Percentiles rank a stretch among this genome's conserved stretches.
Conservation (phyloP, 2,329 filamentous ascomycete genomes). For the Colletotrichum noveboracense region DNA sequence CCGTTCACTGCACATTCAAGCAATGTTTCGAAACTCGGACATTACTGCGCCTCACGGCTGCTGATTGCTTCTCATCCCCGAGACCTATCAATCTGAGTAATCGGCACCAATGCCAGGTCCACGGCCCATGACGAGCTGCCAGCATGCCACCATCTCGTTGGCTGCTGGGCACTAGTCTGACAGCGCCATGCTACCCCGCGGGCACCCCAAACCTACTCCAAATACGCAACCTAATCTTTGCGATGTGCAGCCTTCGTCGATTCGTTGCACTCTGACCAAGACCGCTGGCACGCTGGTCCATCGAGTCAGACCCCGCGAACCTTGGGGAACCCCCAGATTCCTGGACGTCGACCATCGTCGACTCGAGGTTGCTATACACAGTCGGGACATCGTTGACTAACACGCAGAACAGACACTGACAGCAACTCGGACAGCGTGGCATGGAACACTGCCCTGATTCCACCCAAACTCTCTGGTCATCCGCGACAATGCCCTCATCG, state of each 20-base stretch:
- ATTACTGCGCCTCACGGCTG: background rate
- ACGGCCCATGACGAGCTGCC: background rate
- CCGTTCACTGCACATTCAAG: background rate
- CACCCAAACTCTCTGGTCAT: background rate
- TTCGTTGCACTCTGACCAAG: background rate
- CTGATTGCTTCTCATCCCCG: background rate
- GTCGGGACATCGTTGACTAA: background rate
- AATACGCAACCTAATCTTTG: constrained; percentile 5
- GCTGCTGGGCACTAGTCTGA: background rate
- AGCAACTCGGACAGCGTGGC: background rate
- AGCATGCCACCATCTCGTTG: background rate
- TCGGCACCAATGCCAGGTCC: background rate
- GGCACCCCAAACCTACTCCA: background rate
- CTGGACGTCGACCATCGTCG: background rate
- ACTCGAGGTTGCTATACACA: background rate
- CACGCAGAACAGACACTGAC: background rate
- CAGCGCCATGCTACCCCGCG: background rate
- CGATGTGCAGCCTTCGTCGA: background rate
- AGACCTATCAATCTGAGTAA: background rate
- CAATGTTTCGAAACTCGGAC: background rate
- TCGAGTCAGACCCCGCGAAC: background rate
- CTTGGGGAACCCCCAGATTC: background rate
- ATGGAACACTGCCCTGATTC: background rate
- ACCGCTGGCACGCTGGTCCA: background rate
- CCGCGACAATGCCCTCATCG: background rate